phyloP scores from a whole-genome alignment of 73 alveolate species.

The Paramecium biaurelia region DNA sequence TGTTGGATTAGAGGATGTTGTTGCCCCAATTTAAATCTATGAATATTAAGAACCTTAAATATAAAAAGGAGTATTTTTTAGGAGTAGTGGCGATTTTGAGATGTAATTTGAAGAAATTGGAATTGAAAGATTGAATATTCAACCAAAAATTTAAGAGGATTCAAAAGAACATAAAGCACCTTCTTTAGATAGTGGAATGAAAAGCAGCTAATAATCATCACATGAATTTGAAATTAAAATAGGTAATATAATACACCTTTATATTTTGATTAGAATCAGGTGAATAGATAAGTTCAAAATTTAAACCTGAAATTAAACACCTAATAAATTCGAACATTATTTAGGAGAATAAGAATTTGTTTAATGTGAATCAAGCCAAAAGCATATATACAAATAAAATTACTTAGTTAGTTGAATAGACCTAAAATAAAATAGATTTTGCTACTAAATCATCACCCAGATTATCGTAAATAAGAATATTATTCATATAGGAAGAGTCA shows the following conservation, averaged over 20 bases:
- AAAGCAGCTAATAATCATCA: slow-evolving; percentile 8
- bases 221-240: background rate
- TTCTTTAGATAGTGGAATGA: background rate
- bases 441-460: background rate
- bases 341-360: slow-evolving; percentile 5
- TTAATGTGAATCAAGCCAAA: slow-evolving; percentile 36
- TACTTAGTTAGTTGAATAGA: slow-evolving; percentile 30
- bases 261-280: background rate
- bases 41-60: slow-evolving; percentile 19
- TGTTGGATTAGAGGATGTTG: background rate
- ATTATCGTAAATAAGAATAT: background rate
- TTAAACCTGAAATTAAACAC: slow-evolving; percentile 26
- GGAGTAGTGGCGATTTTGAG: slow-evolving; percentile 34
- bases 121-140: background rate
- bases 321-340: background rate
- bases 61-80: slow-evolving; percentile 14
- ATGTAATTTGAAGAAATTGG: slow-evolving; percentile 33
- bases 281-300: background rate
- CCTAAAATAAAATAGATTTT: background rate
- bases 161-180: background rate
- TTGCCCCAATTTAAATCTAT: background rate
- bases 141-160: background rate
- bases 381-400: slow-evolving; percentile 20
- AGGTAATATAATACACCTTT: background rate
- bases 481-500: slow-evolving; percentile 22